phyloP scores from a whole-genome alignment of 2,329 filamentous ascomycete species.

The Alternaria infectoria region DNA sequence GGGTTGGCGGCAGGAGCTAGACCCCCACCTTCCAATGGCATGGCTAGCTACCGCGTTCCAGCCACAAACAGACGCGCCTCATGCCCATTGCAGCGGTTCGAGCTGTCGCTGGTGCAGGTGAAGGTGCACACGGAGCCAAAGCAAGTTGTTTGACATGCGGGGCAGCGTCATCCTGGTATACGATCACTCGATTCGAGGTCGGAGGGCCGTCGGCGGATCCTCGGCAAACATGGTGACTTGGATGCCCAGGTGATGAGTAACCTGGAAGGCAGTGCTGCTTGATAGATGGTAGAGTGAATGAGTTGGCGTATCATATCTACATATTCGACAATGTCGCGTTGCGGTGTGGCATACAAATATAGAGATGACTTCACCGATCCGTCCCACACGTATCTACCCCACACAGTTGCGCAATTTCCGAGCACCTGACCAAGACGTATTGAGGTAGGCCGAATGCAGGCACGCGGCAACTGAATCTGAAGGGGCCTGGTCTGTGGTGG shows the following conservation, averaged over 20 bases:
- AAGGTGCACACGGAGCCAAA: neutral
- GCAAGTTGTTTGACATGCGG: constrained; percentile 7
- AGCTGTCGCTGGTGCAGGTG: neutral
- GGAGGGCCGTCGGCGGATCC: neutral
- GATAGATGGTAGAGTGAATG: no score
- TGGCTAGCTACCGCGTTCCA: constrained; percentile 2
- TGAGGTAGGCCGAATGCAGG: constrained; percentile 8
- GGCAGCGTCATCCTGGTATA: constrained; percentile 14
- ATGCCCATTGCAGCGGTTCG: constrained; percentile 21
- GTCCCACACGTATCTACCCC: constrained; percentile 5
- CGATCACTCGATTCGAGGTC: constrained; percentile 3
- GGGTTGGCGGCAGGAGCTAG: constrained; percentile 24
- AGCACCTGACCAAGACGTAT: constrained; percentile 8
- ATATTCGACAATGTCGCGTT: neutral
- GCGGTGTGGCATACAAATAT: neutral
- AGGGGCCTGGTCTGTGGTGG: neutral
- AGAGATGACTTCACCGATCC: constrained; percentile 13
- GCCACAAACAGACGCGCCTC: constrained; percentile 14
- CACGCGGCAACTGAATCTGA: neutral
- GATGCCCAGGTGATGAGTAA: neutral
- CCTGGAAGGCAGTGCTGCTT: neutral
- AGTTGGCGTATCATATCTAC: no score
- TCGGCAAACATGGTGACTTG: neutral
- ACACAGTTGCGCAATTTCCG: constrained; percentile 6
- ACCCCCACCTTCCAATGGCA: constrained; percentile 24